phyloP scores from a whole-genome alignment of 805 yeast genomes.

The Kurtzmaniella cleridarum region DNA sequence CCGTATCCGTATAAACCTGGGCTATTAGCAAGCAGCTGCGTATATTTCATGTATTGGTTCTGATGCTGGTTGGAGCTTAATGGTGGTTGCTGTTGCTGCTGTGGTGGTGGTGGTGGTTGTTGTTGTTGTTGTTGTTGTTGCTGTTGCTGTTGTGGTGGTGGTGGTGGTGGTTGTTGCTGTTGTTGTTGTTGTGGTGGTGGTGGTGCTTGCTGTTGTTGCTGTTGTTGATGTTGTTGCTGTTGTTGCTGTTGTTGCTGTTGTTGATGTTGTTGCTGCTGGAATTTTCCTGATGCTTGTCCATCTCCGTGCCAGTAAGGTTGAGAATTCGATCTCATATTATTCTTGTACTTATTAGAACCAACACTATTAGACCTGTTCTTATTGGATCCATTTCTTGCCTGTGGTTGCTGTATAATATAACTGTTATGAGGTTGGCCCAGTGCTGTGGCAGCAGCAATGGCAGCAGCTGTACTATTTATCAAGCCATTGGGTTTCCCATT shows the following conservation, averaged over 20 bases:
- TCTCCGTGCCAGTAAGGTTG: background rate
- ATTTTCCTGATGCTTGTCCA: background rate
- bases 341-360: background rate
- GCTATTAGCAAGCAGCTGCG: slow-evolving; percentile 16
- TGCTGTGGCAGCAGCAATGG: slow-evolving; percentile 44
- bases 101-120: slow-evolving; percentile 7
- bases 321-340: background rate
- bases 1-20: slow-evolving; percentile 18
- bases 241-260: slow-evolving; percentile 13
- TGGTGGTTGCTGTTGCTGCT: slow-evolving; percentile 5
- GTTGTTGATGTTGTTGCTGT: slow-evolving; percentile 11
- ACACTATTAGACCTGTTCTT: background rate
- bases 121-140: slow-evolving; percentile 2
- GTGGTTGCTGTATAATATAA: slow-evolving; percentile 32
- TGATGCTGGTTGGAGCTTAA: slow-evolving; percentile 9
- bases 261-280: slow-evolving; percentile 6
- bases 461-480: slow-evolving; percentile 33
- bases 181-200: slow-evolving; percentile 4
- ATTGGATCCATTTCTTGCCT: slow-evolving; percentile 19
- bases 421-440: slow-evolving; percentile 39
- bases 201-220: slow-evolving; percentile 1
- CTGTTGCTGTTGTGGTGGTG: slow-evolving; percentile 5
- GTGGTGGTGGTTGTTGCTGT: slow-evolving; percentile 1
- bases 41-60: slow-evolving; percentile 10
- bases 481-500: slow-evolving; percentile 50